phyloP scores from a whole-genome alignment of 805 yeast genomes.

The Kurtzmaniella fragi region DNA sequence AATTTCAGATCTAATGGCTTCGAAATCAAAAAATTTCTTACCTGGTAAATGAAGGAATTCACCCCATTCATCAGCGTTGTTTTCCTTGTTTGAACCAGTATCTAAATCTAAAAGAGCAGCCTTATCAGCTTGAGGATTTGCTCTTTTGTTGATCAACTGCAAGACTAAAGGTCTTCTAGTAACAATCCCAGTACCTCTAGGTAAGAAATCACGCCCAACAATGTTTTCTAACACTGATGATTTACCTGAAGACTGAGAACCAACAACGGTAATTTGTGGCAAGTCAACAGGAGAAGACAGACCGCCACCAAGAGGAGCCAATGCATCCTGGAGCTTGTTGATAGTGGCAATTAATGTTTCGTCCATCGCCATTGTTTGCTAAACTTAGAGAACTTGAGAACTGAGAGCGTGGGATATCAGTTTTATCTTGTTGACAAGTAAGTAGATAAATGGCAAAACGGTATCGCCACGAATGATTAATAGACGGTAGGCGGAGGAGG shows the following conservation, averaged over 20 bases:
- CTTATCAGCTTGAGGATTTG: slow-evolving; percentile 12
- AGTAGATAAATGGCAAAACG: too few species aligned
- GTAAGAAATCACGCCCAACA: slow-evolving; percentile 86
- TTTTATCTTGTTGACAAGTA: too few species aligned
- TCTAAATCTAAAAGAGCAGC: slow-evolving; percentile 41
- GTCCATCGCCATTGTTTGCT: slow-evolving; percentile 46
- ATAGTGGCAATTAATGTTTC: slow-evolving; percentile 76
- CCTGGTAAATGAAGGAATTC: slow-evolving; percentile 92
- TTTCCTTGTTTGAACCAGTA: slow-evolving; percentile 54
- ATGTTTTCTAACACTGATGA: slow-evolving; percentile 86
- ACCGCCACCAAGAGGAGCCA: slow-evolving; percentile 92
- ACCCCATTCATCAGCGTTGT: slow-evolving; percentile 90
- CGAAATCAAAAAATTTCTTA: slow-evolving; percentile 80
- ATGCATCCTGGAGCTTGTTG: slow-evolving; percentile 91
- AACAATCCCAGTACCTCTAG: slow-evolving; percentile 90
- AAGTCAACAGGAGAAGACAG: slow-evolving; percentile 84
- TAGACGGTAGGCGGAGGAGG: too few species aligned
- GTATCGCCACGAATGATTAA: too few species aligned
- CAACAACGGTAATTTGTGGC: slow-evolving; percentile 94
- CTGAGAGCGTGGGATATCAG: too few species aligned
- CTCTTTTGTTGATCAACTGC: slow-evolving; percentile 69
- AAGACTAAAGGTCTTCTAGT: slow-evolving; percentile 83
- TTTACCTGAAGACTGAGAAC: slow-evolving; percentile 87
- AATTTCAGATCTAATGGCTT: slow-evolving; percentile 85
- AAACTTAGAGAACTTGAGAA: too few species aligned